Evolutionary conservation across 495 filamentous ascomycete species (phyloP).

Genomic region (Aspergillus sclerotioniger): DNA sequence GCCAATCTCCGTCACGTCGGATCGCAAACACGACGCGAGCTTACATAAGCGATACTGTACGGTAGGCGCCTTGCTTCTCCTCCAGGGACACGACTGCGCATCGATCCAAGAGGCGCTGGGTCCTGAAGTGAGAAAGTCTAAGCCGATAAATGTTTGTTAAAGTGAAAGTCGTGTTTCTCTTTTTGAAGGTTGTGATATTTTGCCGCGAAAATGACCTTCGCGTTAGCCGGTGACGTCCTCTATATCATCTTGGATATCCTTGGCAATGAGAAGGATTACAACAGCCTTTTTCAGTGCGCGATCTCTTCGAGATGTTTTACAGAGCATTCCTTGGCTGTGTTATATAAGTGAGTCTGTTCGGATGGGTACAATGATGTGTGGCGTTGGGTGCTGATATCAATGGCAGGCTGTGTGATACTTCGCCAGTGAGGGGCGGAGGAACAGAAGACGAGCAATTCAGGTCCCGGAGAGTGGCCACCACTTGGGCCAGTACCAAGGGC

Average conservation of each 20-base stretch:
- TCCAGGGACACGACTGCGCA: background rate
- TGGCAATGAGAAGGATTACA: slow-evolving; percentile 27
- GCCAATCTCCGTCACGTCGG: background rate
- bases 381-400: slow-evolving; percentile 1
- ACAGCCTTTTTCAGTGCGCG: slow-evolving; percentile 29
- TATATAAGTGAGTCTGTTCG: slow-evolving; percentile 55
- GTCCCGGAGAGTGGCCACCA: slow-evolving; percentile 18
- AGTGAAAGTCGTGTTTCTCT: background rate
- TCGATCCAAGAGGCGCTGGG: background rate
- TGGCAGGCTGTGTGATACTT: slow-evolving; percentile 36
- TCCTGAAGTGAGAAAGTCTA: background rate
- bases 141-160: background rate
- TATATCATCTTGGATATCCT: slow-evolving; percentile 31
- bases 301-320: slow-evolving; percentile 40
- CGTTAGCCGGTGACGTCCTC: slow-evolving; percentile 24
- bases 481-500: slow-evolving; percentile 3
- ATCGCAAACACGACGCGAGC: slow-evolving; percentile 16
- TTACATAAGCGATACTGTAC: slow-evolving; percentile 22
- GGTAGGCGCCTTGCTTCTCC: background rate
- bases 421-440: slow-evolving; percentile 36
- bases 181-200: background rate
- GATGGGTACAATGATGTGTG: background rate
- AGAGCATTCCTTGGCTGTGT: slow-evolving; percentile 53
- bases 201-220: slow-evolving; percentile 17
- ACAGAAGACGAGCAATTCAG: slow-evolving; percentile 37